phyloP scores from a whole-genome alignment of 371 early-diverging fungal species.

The Sporodiniella umbellata region DNA sequence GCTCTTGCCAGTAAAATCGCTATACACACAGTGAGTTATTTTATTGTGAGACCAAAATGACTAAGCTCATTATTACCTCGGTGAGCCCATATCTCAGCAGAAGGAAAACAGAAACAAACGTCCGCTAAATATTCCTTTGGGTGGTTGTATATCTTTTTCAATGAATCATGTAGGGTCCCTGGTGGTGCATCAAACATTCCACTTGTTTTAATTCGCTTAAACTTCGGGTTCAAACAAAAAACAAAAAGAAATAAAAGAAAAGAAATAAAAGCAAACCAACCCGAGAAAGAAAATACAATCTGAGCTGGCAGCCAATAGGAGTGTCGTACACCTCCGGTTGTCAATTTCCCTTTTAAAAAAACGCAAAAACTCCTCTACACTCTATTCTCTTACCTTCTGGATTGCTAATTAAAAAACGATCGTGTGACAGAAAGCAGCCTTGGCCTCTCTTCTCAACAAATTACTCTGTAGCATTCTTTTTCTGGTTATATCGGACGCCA shows the following conservation, averaged over 20 bases:
- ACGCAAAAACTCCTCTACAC: too few species aligned
- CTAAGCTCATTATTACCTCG: conserved; percentile 26
- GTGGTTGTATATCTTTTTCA: conserved; percentile 26
- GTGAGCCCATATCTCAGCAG: conserved; percentile 37
- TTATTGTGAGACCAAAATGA: background rate
- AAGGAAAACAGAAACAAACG: conserved; percentile 31
- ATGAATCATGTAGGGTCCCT: conserved; percentile 28
- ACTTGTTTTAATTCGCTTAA: background rate
- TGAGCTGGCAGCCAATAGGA: background rate
- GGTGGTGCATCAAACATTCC: conserved; percentile 37
- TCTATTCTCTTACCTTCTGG: too few species aligned
- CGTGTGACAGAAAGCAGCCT: too few species aligned
- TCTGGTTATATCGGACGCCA: too few species aligned
- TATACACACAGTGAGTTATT: background rate
- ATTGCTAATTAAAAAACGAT: too few species aligned
- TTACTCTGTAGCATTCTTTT: too few species aligned
- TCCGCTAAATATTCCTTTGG: conserved; percentile 44
- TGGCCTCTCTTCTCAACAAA: too few species aligned
- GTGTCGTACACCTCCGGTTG: background rate
- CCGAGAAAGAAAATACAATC: background rate
- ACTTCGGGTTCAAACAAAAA: background rate
- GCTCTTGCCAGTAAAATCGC: conserved; percentile 22
- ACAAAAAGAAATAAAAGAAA: background rate
- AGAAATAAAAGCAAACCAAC: background rate
- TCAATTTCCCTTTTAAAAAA: background rate